A percentile compares a stretch with the other conserved stretches of the same genome.
Evolutionary conservation across 495 filamentous ascomycete species (phyloP).

Genomic region (Alectoria sarmentosa): DNA sequence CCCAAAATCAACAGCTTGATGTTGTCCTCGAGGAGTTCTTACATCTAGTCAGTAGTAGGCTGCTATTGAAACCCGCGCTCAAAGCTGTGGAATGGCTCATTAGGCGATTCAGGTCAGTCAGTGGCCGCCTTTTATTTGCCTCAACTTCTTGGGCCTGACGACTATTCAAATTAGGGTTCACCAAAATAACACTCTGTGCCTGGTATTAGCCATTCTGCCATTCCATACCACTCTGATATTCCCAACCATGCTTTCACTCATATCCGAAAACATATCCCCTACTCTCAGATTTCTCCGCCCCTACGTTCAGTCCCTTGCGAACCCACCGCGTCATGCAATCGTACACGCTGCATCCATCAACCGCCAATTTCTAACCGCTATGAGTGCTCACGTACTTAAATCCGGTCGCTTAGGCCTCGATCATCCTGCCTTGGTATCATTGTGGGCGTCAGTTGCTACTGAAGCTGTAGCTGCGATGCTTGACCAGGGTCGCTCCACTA

Average conservation of each 20-base stretch:
- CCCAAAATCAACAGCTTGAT: conserved; percentile 77
- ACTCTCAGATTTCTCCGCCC: conserved; percentile 80
- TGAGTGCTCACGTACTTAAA: conserved; percentile 69
- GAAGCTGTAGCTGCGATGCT: conserved; percentile 77
- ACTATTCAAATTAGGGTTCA: conserved; percentile 58
- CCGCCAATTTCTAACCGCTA: conserved; percentile 54
- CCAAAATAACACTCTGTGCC: conserved; percentile 72
- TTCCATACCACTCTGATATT: conserved; percentile 82
- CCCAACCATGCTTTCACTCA: conserved; percentile 69
- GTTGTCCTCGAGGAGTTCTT: conserved; percentile 72
- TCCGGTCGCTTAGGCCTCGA: conserved; percentile 60
- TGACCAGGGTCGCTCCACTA: conserved; percentile 64
- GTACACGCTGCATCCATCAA: conserved; percentile 74
- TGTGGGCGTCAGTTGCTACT: conserved; percentile 79
- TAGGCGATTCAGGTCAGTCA: conserved; percentile 72
- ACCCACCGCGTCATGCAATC: conserved; percentile 70
- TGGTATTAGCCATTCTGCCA: conserved; percentile 85
- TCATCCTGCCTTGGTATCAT: conserved; percentile 68
- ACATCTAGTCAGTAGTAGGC: conserved; percentile 60
- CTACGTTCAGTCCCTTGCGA: conserved; percentile 65
- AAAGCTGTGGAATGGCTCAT: conserved; percentile 94
- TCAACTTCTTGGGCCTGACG: not conserved
- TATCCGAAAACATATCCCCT: conserved; percentile 62
- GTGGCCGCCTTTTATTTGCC: not conserved
- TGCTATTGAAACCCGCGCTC: conserved; percentile 76